Evolutionary conservation across 2,329 filamentous ascomycete genomes (phyloP), one percentile per base, ranked within the genome.

Genomic region (Verticillium albo-atrum): DNA sequence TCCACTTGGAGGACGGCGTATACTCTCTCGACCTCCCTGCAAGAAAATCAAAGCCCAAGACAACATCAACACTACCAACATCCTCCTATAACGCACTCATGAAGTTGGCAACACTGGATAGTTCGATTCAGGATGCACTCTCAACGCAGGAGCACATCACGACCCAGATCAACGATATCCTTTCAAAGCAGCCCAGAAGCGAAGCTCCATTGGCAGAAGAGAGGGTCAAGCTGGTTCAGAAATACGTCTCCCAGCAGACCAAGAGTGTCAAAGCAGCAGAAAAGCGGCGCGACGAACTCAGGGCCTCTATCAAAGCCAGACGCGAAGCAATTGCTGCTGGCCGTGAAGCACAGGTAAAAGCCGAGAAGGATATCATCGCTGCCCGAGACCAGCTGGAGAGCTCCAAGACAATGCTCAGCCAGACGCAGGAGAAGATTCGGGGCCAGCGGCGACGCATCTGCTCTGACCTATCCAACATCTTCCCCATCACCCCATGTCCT

Each of bases 401-500:
- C 1, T 86, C 85, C 14, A 79, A 79, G 35, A 73, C 77, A 5
- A 76, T 88, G 1, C 73, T 89, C 1, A 77, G 79, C 4, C 74
- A 81, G 54, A 87, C 84, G 0, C 79, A 80, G 50, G 86, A 89
- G 56, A 84, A 87, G 23, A 89, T 92, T n/a, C 86, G 83, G 60
- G 91, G 90, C n/a, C 95, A 98, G 72, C 85, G 93, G 25, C 86
- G 93, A 15, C 89, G 95, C 35, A 91, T 98, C 58, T 93, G 92
- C 71, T 88, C 95, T 65, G 92, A 97, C 64, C 79, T 99, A 0
- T 78, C 86, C 14, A 77, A 79, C 27, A 90, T 97, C 59, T 97
- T 93, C 70, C 87, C 89, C 4, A 96, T 99, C 61, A 84, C 87
- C 9, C 89, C 92, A 0, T 68, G 73, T 2, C 75, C 79, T 0